Evolutionary conservation across 352 stramenopile species (phyloP).

Genomic region (Hyaloperonospora brassicae): DNA sequence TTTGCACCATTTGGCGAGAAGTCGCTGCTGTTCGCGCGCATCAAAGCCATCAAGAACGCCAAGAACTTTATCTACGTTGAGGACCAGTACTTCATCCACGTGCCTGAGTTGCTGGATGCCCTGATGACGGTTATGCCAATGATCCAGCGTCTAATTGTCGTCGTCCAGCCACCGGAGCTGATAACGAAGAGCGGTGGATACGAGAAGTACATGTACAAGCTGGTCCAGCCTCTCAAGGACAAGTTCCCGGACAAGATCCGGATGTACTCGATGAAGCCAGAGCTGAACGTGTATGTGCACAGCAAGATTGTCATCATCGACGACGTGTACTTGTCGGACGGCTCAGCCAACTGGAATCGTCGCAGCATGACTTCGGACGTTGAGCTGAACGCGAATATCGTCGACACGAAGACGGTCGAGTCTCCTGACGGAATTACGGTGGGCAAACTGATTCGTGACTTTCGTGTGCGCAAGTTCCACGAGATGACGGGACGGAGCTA

Average conservation of each 20-base stretch:
- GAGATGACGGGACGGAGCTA: conserved; percentile 4
- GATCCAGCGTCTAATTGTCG: conserved; percentile 39
- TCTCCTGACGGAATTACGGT: conserved; percentile 2
- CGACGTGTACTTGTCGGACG: conserved; percentile 1
- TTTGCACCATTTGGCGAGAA: conserved; percentile 31
- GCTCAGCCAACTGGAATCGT: conserved; percentile 32
- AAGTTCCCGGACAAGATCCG: conserved; percentile 41
- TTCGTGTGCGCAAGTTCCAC: conserved; percentile 1
- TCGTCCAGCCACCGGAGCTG: conserved; percentile 8
- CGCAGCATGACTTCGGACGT: conserved; percentile 51
- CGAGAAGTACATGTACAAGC: conserved; percentile 40
- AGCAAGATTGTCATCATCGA: conserved; percentile 23
- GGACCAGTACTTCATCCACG: conserved; percentile 1
- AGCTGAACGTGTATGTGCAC: conserved; percentile 34
- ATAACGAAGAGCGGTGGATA: conserved; percentile 20
- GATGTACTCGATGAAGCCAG: conserved; percentile 28
- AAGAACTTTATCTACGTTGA: conserved; percentile 4
- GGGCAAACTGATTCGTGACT: conserved; percentile 1
- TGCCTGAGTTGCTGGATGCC: conserved; percentile 9
- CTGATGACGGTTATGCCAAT: conserved; percentile 32
- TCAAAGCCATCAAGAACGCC: conserved; percentile 34
- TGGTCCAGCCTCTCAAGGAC: conserved; percentile 26
- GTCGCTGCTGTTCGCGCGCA: conserved; percentile 31
- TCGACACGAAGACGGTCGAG: conserved; percentile 21
- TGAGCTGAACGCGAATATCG: conserved; percentile 38